Evolutionary conservation across 805 yeast genomes (phyloP).

Genomic region (Kockiozyma suomiensis): DNA sequence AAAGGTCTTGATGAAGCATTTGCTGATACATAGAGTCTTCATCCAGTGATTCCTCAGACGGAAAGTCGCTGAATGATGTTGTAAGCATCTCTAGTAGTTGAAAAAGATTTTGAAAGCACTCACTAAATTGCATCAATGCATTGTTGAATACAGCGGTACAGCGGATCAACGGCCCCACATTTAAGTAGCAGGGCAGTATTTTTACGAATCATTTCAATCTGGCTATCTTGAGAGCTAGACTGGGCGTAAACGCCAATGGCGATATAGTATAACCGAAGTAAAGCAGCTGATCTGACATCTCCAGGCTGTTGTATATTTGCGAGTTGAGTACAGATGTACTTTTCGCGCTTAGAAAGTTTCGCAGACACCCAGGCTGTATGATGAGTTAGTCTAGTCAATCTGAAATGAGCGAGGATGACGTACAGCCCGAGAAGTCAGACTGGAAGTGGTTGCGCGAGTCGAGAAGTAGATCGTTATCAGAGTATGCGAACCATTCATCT

Average conservation of each 20-base stretch:
- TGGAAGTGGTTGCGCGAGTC: constrained; percentile 23
- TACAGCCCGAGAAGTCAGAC: constrained; percentile 15
- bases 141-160: constrained; percentile 12
- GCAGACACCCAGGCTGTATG: constrained; percentile 9
- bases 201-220: constrained; percentile 7
- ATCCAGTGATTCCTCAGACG: not conserved
- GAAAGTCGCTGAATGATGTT: no score
- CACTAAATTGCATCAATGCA: constrained; percentile 12
- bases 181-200: constrained; percentile 5
- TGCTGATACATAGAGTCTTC: not conserved
- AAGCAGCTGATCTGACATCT: constrained; percentile 3
- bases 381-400: not conserved
- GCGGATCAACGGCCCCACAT: constrained; percentile 2
- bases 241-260: constrained; percentile 19
- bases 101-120: no score
- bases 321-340: constrained; percentile 6
- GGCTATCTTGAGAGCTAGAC: constrained; percentile 15
- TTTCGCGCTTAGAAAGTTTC: not conserved
- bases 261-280: constrained; percentile 20
- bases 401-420: not conserved
- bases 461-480: constrained; percentile 32
- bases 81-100: no score
- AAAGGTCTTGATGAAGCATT: not conserved
- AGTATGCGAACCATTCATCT: constrained; percentile 51
- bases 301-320: not conserved